phyloP scores from a whole-genome alignment of 2,329 filamentous ascomycete species.

The Trichoderma sp. region DNA sequence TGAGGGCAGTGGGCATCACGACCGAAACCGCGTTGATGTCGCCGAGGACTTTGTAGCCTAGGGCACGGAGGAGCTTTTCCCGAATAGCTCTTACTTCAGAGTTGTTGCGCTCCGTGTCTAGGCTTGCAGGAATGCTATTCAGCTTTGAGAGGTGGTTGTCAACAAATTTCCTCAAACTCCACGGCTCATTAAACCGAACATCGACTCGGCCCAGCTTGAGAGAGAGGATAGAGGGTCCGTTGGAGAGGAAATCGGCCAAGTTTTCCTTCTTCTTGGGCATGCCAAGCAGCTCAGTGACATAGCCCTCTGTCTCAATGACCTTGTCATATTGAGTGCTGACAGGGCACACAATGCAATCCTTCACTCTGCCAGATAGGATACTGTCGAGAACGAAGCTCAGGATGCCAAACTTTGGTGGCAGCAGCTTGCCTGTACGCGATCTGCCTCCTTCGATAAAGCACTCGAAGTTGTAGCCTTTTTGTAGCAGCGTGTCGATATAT shows the following conservation, averaged over 20 bases:
- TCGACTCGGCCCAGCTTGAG: slow-evolving; percentile 88
- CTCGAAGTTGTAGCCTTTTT: slow-evolving; percentile 90
- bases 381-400: slow-evolving; percentile 89
- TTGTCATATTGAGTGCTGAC: slow-evolving; percentile 99
- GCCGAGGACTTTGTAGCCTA: slow-evolving; percentile 88
- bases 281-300: slow-evolving; percentile 89
- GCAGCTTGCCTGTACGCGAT: slow-evolving; percentile 87
- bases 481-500: slow-evolving; percentile 89
- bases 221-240: slow-evolving; percentile 80
- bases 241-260: slow-evolving; percentile 80
- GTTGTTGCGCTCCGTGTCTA: slow-evolving; percentile 47
- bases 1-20: slow-evolving; percentile 95
- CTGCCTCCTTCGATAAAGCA: slow-evolving; percentile 97
- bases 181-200: slow-evolving; percentile 93
- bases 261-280: slow-evolving; percentile 97
- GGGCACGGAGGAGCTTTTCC: slow-evolving; percentile 73
- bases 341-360: slow-evolving; percentile 90
- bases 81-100: slow-evolving; percentile 54
- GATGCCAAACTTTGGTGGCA: slow-evolving; percentile 95
- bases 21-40: slow-evolving; percentile 97
- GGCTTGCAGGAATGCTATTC: slow-evolving; percentile 41
- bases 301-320: slow-evolving; percentile 95
- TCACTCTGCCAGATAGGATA: slow-evolving; percentile 78
- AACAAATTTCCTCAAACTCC: slow-evolving; percentile 83
- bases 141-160: slow-evolving; percentile 66